phyloP scores from a whole-genome alignment of 1,284 basidiomycete genomes.

The Irpex sp. region DNA sequence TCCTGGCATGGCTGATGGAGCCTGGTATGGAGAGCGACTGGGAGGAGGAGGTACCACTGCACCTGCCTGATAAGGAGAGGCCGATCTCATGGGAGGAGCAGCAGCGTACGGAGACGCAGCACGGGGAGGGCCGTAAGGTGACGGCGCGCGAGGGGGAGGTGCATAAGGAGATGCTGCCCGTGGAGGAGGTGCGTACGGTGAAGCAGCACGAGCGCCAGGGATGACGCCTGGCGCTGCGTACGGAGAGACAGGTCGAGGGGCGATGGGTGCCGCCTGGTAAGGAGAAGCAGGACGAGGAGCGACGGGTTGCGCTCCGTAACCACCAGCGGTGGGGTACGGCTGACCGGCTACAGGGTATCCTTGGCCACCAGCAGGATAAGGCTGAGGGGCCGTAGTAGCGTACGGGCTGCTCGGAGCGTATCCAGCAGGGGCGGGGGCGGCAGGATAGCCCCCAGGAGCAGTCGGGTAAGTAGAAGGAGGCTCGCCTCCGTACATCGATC shows the following conservation, averaged over 20 bases:
- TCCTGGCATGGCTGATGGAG: constrained; percentile 7
- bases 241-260: constrained; percentile 27
- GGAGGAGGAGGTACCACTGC: constrained; percentile 12
- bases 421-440: neutral
- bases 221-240: constrained; percentile 25
- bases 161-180: constrained; percentile 25
- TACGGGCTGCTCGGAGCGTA: constrained; percentile 1
- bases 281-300: constrained; percentile 15
- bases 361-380: neutral
- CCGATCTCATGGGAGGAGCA: constrained; percentile 3
- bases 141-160: constrained; percentile 22
- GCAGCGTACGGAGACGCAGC: constrained; percentile 8
- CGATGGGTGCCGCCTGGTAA: constrained; percentile 9
- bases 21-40: constrained; percentile 15
- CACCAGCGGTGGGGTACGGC: neutral
- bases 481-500: constrained; percentile 23
- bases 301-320: neutral
- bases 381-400: constrained; percentile 1
- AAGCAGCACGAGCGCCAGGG: constrained; percentile 23
- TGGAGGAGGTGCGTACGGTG: constrained; percentile 14
- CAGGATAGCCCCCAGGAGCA: neutral
- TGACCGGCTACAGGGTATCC: neutral
- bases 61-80: constrained; percentile 12
- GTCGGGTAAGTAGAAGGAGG: neutral
- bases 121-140: constrained; percentile 29